These are phyloP conservation scores for Murraya koenigii DNA, from an alignment of 345 rosid species.

Conservation along the genomic window DNA sequence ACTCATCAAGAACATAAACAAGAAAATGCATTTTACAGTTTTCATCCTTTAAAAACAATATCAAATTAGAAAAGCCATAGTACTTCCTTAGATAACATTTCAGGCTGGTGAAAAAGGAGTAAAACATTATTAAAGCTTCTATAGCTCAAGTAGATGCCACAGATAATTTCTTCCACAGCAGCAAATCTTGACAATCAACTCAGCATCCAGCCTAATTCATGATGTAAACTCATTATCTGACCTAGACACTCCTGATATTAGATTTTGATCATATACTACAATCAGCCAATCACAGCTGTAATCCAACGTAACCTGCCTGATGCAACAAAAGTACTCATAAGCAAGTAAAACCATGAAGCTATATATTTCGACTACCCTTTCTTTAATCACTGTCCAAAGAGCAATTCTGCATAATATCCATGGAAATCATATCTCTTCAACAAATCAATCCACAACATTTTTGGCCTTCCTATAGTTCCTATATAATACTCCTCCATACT, in stretches of 20 bases:
- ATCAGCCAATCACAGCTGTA: neutral
- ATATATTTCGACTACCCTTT: neutral
- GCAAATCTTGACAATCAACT: neutral
- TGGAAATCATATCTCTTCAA: neutral
- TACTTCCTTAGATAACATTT: neutral
- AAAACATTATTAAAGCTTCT: neutral
- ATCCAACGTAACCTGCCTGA: neutral
- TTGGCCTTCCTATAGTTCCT: neutral
- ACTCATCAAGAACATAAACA: constrained; percentile 8
- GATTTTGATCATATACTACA: neutral
- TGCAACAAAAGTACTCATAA: neutral
- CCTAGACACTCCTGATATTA: neutral
- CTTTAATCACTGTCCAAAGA: neutral
- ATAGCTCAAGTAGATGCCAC: neutral
- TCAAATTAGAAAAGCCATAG: neutral
- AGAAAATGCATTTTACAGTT: neutral
- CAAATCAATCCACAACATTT: neutral
- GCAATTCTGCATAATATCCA: neutral
- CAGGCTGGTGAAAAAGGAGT: neutral
- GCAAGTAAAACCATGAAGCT: neutral
- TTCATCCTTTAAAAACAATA: neutral
- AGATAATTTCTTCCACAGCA: neutral
- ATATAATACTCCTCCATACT: neutral
- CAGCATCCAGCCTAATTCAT: neutral
- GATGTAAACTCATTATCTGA: neutral